Percentiles rank a stretch among this genome's conserved stretches.
Evolutionary conservation across 2,329 filamentous ascomycete species (phyloP).

Genomic region (Hyphodiscus sp.): DNA sequence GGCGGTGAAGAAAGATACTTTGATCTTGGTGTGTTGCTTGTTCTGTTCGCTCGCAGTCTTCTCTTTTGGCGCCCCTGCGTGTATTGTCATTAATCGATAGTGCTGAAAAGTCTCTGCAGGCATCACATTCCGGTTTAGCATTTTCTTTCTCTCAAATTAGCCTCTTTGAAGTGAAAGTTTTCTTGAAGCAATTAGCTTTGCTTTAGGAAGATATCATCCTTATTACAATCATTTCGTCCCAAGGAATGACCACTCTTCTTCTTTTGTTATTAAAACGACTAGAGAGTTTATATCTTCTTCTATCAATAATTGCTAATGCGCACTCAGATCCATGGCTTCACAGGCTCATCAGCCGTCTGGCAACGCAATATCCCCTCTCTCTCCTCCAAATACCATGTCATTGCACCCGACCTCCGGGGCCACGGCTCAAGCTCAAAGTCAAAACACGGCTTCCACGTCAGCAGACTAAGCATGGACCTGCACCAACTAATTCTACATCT

Average conservation of each 20-base stretch:
- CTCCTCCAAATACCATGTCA: conserved; percentile 19
- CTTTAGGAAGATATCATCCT: neutral
- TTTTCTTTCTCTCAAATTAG: neutral
- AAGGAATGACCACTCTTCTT: no score
- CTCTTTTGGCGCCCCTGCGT: no score
- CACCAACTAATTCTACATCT: conserved; percentile 20
- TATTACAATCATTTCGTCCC: no score
- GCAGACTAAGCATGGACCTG: conserved; percentile 27
- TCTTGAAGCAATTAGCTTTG: no score
- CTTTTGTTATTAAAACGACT: neutral
- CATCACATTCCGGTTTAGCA: neutral
- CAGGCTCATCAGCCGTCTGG: conserved; percentile 27
- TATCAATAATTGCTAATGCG: neutral
- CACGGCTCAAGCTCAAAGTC: conserved; percentile 26
- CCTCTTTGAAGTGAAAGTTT: neutral
- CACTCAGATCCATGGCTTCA: conserved; percentile 30
- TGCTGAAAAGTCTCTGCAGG: neutral
- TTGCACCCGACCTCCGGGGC: conserved; percentile 27
- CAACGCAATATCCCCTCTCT: conserved; percentile 25
- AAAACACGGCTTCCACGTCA: conserved; percentile 28
- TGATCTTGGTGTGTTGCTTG: conserved; percentile 19
- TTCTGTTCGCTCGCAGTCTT: no score
- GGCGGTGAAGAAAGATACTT: conserved; percentile 7
- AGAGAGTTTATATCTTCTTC: neutral
- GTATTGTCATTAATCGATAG: no score